Conservation (phyloP, 768 basidiomycete genomes). For the Dioszegia hungarica region DNA sequence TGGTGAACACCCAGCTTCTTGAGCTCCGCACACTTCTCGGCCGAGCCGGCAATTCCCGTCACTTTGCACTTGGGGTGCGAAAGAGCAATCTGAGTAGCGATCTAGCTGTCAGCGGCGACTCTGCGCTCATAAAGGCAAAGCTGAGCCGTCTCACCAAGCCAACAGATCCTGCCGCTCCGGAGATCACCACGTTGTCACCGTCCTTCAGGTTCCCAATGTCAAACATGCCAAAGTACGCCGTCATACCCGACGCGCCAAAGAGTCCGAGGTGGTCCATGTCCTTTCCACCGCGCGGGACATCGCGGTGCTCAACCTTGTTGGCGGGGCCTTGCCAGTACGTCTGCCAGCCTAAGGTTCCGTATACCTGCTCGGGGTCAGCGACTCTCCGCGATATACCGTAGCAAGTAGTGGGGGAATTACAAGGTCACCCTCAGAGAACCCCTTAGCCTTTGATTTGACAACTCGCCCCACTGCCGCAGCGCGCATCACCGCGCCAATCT, state of each 20-base stretch:
- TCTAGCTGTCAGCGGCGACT: constrained; percentile 21
- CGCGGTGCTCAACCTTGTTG: constrained; percentile 24
- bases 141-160: constrained; percentile 37
- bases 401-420: constrained; percentile 50
- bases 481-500: constrained; percentile 75
- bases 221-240: constrained; percentile 83
- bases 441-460: constrained; percentile 56
- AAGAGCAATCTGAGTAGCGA: constrained; percentile 45
- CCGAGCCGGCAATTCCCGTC: constrained; percentile 77
- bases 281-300: constrained; percentile 56
- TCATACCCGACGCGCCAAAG: constrained; percentile 71
- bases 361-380: constrained; percentile 17
- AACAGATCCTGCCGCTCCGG: constrained; percentile 87
- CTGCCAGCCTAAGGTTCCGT: constrained; percentile 44
- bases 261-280: constrained; percentile 75
- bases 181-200: constrained; percentile 79
- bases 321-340: constrained; percentile 44
- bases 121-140: neutral
- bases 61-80: constrained; percentile 57
- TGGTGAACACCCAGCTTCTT: constrained; percentile 75
- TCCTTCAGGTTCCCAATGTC: constrained; percentile 74
- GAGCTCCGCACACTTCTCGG: constrained; percentile 81
- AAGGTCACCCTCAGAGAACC: constrained; percentile 62
- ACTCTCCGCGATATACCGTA: neutral
- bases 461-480: constrained; percentile 65